Base-by-base conservation (phyloP, 306 rosid genomes). In the Glycine tomentella region DNA sequence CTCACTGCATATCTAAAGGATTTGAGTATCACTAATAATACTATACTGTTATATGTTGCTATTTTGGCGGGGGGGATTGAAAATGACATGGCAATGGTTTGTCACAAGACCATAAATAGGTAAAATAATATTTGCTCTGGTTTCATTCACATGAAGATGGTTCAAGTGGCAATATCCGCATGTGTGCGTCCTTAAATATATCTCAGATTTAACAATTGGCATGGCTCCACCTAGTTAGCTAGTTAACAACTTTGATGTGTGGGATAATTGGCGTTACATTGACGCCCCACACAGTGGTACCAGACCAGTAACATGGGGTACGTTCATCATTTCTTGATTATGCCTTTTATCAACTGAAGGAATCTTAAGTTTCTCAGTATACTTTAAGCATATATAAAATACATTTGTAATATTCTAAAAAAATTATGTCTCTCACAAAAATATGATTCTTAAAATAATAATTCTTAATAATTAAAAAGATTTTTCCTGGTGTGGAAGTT, bases 141-240 rank as follows among this genome's bases (percentile, higher is more conserved):
- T 42, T 45, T 75, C 46, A 44, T 4, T 36, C 40, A 36, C 58
- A 57, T 20, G 17, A 58, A 74, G 45, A 15, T 58, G 20, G 38
- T 57, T 55, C 5, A 7, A 56, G 69, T 1, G 68, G 68, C 65
- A 62, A 57, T 74, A 13, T 44, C 57, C 45, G 7, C 44, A 15
- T 40, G 72, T 44, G 72, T 16, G 72, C 52, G 4, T 67, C 56
- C 69, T 74, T 17, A 9, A 74, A 57, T 45, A 46, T 36, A 36
- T 46, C 55, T 57, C 25, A 57, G 6, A 13, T 40, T 52, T 7
- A 9, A 72, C 15, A 33, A 52, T 33, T 52, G 63, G 7, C 59
- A 48, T 70, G 61, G 61, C 75, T 50, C 75, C 75, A 58, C 38
- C 36, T 46, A 50, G 3, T 49, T 31, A 48, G 25, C 61, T 17